These are phyloP conservation scores for Polyplosphaeria fusca DNA, from an alignment of 495 filamentous ascomycete genomes.

Conservation along the genomic window DNA sequence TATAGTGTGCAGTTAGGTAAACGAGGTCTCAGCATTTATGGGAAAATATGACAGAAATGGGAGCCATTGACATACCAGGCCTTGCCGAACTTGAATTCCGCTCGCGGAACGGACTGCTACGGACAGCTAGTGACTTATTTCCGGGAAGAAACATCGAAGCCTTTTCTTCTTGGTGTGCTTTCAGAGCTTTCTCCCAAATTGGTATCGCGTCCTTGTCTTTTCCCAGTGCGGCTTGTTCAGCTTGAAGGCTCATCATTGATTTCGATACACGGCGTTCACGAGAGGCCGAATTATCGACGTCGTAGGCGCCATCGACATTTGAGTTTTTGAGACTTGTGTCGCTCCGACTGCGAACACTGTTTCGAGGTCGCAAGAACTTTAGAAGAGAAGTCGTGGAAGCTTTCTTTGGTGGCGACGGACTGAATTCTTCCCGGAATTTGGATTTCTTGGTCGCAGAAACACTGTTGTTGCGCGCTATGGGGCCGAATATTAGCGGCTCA, in stretches of 20 bases:
- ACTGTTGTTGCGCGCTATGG: constrained; percentile 22
- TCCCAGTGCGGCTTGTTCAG: constrained; percentile 12
- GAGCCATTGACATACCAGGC: too few relatives aligned
- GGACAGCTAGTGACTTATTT: constrained; percentile 18
- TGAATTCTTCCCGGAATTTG: constrained; percentile 33
- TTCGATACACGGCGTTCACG: constrained; percentile 12
- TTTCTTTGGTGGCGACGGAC: constrained; percentile 23
- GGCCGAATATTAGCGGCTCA: not conserved
- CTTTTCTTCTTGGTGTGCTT: constrained; percentile 30
- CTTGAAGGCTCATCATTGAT: constrained; percentile 18
- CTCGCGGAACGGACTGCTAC: constrained; percentile 26
- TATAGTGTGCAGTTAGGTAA: too few relatives aligned
- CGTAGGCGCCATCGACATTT: constrained; percentile 8
- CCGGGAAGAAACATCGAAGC: constrained; percentile 23
- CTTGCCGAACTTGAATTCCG: constrained; percentile 10
- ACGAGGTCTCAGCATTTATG: too few relatives aligned
- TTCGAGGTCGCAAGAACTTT: constrained; percentile 18
- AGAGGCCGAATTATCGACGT: not conserved
- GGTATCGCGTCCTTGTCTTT: constrained; percentile 14
- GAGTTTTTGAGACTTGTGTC: constrained; percentile 7
- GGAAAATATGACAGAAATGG: too few relatives aligned
- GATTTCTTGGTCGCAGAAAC: constrained; percentile 21
- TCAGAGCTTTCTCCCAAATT: constrained; percentile 32
- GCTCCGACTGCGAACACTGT: constrained; percentile 19
- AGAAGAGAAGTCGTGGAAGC: constrained; percentile 14